These are phyloP conservation scores for Amaranthus palmeri DNA, from an alignment of 148 eudicot genomes.

Conservation along the genomic window DNA sequence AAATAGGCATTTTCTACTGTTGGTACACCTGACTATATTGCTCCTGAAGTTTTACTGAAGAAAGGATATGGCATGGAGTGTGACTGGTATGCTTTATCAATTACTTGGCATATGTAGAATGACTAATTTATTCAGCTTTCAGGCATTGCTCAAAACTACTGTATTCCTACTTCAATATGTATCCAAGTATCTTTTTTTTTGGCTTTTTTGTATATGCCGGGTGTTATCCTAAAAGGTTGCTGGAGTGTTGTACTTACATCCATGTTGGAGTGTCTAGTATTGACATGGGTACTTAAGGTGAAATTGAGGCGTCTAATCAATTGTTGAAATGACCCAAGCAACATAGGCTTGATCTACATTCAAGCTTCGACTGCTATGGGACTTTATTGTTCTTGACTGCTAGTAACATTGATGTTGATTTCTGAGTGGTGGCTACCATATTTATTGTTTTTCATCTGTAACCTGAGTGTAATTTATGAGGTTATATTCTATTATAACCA, in stretches of 20 bases:
- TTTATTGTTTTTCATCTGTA: background rate
- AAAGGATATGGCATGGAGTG: conserved; percentile 98
- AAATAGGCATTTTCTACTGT: conserved; percentile 95
- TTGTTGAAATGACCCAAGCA: no score
- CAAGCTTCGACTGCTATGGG: background rate
- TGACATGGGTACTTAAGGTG: no score
- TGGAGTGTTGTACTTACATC: no score
- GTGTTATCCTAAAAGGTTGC: no score
- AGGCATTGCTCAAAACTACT: no score
- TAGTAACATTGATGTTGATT: background rate
- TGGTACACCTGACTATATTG: conserved; percentile 98
- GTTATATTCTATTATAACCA: background rate
- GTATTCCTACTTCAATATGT: no score
- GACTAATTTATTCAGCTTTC: background rate
- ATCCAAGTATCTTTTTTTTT: no score
- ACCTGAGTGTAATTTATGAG: background rate
- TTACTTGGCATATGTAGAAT: background rate
- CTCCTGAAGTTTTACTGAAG: conserved; percentile 90
- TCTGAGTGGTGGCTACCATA: background rate
- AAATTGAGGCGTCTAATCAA: no score
- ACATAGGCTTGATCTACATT: no score
- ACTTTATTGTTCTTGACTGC: background rate
- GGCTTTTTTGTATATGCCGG: no score
- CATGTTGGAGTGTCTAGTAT: no score
- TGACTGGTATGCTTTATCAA: conserved; percentile 68